Conservation (phyloP, 2,329 filamentous ascomycete species). For the Ophiostoma montium region DNA sequence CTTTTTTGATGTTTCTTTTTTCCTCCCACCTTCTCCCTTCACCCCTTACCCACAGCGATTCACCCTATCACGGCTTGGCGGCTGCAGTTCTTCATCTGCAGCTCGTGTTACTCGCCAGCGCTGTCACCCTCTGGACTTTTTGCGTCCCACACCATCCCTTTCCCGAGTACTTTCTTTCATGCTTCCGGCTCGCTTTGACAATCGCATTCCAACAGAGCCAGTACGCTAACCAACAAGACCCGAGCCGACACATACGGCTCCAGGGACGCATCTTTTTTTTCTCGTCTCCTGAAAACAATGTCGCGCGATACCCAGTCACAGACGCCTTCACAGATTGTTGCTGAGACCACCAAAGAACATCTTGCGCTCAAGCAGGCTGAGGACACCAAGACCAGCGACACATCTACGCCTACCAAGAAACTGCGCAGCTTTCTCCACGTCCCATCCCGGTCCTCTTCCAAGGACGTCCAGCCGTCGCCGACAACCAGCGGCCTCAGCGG, state of each 20-base stretch:
- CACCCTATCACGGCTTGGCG: neutral
- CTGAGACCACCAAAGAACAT: slow-evolving; percentile 30
- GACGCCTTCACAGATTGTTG: slow-evolving; percentile 17
- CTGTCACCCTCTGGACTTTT: too few species aligned
- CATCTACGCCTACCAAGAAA: slow-evolving; percentile 26
- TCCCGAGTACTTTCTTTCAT: neutral
- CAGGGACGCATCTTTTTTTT: neutral
- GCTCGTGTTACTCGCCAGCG: too few species aligned
- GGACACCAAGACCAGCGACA: slow-evolving; percentile 1
- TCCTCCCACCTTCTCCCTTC: neutral
- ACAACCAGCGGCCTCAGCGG: slow-evolving; percentile 47
- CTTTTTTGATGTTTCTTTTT: neutral
- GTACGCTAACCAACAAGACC: neutral
- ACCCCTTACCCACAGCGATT: neutral
- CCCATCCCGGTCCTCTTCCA: slow-evolving; percentile 48
- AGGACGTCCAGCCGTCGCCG: slow-evolving; percentile 43
- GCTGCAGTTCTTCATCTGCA: too few species aligned
- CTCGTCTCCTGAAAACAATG: slow-evolving; percentile 15
- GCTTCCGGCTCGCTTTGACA: neutral
- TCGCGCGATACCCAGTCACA: slow-evolving; percentile 22
- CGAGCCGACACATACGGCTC: neutral
- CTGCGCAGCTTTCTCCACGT: slow-evolving; percentile 40
- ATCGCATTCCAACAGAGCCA: neutral
- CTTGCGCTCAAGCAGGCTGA: slow-evolving; percentile 28
- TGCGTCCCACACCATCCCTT: neutral